Percentiles rank a stretch among this genome's conserved stretches.
phyloP scores from a whole-genome alignment of 2,329 filamentous ascomycete genomes.

The Colletotrichum magnum region DNA sequence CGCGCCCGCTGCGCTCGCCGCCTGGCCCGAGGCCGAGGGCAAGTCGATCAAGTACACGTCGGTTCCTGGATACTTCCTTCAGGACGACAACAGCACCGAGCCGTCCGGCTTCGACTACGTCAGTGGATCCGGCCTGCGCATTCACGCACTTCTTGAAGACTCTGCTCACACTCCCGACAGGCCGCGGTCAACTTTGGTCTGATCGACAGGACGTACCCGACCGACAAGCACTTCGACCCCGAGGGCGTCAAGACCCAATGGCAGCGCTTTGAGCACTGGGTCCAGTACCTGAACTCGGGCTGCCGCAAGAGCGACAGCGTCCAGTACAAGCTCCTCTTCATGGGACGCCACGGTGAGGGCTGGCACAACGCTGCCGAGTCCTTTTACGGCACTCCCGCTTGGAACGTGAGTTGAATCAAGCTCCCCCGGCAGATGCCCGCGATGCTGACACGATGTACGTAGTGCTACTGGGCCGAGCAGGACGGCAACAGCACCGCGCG shows the following conservation, averaged over 20 bases:
- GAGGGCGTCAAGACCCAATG: constrained; percentile 68
- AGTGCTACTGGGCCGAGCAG: constrained; percentile 76
- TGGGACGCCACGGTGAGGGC: constrained; percentile 80
- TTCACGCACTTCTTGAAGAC: not conserved
- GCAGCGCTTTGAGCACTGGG: constrained; percentile 73
- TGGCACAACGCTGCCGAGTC: constrained; percentile 74
- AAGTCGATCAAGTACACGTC: constrained; percentile 71
- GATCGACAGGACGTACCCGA: constrained; percentile 73
- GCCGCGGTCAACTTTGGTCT: constrained; percentile 75
- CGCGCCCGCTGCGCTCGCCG: constrained; percentile 46
- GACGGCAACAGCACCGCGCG: constrained; percentile 74
- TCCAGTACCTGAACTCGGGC: constrained; percentile 66
- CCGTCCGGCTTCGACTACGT: constrained; percentile 76
- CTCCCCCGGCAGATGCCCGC: not conserved
- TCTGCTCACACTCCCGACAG: constrained; percentile 51
- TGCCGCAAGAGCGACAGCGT: constrained; percentile 57
- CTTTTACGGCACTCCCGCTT: constrained; percentile 77
- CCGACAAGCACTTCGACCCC: constrained; percentile 60
- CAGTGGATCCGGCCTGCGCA: constrained; percentile 42
- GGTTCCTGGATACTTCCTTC: constrained; percentile 73
- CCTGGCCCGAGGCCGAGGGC: constrained; percentile 50
- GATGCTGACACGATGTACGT: constrained; percentile 41
- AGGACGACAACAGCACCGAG: constrained; percentile 71
- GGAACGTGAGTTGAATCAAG: constrained; percentile 67
- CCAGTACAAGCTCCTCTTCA: constrained; percentile 76